Evolutionary conservation across 208 protist species (phyloP), one percentile per base, ranked within the genome.

Genomic region (Endotrypanum monterogeii): DNA sequence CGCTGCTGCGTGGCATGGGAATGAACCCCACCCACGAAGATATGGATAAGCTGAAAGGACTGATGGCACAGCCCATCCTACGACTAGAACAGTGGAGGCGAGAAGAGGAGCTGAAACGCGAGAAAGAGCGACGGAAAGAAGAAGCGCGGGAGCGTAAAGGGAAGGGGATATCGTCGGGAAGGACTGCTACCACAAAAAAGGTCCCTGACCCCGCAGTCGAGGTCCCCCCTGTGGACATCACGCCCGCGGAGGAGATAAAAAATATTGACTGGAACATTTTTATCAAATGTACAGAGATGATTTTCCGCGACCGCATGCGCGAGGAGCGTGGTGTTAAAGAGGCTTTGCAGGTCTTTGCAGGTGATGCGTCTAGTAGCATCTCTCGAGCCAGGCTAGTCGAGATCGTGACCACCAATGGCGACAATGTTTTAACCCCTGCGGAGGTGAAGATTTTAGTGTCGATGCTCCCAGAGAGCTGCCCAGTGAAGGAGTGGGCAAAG

Each of bases 241-340:
- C 89, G 35, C 89, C 91, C 0, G 82, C 83, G 11, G 93, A 97
- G 78, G 90, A 97, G 71, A 88, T 97, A n/a, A 97, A 97, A 52
- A 97, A 97, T 69, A 95, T 97, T 67, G 93, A 97, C 74, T 97
- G 93, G 91, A 95, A 97, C 76, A 97, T 97, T 58, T 97, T 97
- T 72, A 95, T 97, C 54, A 87, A 86, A 32, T 97, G 91, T 82
- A 80, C 85, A 0, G 90, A 97, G 69, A 83, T 88, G 68, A 85
- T 97, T 61, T 97, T 92, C 52, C 85, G 91, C 46, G 89, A 97
- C 41, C 61, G 82, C n/a, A 78, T 77, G 55, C 73, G 72, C 7
- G 90, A 97, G 82, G 80, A 97, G 80, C 82, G 75, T 57, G 81
- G 81, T 20, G 85, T 97, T 55, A 63, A 80, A 30, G 76, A 67